Evolutionary conservation across 106 monocot genomes (phyloP), one percentile per base, ranked within the genome.

Genomic region (Iris macrosiphon): DNA sequence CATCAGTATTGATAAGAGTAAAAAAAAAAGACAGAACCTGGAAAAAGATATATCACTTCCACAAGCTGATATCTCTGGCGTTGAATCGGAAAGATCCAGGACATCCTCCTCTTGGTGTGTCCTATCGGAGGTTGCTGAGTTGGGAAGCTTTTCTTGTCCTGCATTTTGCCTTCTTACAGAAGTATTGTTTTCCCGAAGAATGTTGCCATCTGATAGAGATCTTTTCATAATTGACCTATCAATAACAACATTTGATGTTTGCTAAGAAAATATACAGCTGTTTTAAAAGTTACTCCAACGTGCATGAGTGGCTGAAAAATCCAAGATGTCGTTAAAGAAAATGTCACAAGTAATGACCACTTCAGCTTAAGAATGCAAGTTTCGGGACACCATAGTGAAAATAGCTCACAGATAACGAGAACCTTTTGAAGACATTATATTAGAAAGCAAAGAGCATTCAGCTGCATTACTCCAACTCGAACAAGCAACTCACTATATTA

Each of bases 211-310:
- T 40, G 96, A 98, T 31, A 80, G 52, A 22, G 83, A 81, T 62
- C 96, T 74, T 80, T 80, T 85, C 40, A 93, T 73, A 67, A 76
- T 62, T 69, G 74, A 75, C 68, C 96, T 98, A 67, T 66, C 41
- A 71, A 65, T n/a, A 63, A 49, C 46, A 49, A 57, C 43, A 29
- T 28, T 8, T 31, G 53, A 33, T 66, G 4, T 29, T 59, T 52
- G 11, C 17, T 27, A 50, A 57, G 4, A 59, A 66, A 57, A 31
- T 34, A 44, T 31, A 34, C 26, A 13, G 21, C 9, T 34, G 14
- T 52, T n/a, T n/a, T n/a, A n/a, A n/a, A n/a, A n/a, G n/a, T n/a
- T n/a, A n/a, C n/a, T n/a, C n/a, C n/a, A n/a, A n/a, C n/a, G n/a
- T n/a, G n/a, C n/a, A n/a, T n/a, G n/a, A n/a, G n/a, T n/a, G n/a